Base-by-base conservation (phyloP, 345 rosid genomes). In the Eucalyptus sp. region DNA sequence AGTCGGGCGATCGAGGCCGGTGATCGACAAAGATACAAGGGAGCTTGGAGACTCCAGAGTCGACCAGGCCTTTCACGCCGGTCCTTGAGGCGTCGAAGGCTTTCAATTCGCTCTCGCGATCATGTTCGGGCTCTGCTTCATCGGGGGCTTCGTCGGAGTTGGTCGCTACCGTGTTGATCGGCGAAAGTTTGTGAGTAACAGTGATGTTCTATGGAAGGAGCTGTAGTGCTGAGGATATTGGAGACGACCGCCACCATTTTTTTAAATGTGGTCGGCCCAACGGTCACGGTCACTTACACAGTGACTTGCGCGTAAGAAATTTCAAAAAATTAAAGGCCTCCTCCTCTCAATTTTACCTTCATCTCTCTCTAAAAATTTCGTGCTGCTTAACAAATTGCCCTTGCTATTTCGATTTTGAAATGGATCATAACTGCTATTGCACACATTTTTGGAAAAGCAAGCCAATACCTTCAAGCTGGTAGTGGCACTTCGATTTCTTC, bases 11-110 rank as follows among this genome's bases (percentile, higher is more conserved):
- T 24, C 64, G 46, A 54, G 8, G 79, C 37, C 43, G 86, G 51
- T 89, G 89, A 87, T 88, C 43, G 7, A 91, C 88, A 89, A 93
- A 94, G 54, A 94, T 90, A 17, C 88, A 44, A 49, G 92, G 91
- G 18, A 94, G 86, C 62, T 89, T 88, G 43, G 87, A 58, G 62
- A 91, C 52, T 3, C 92, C 91, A 88, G 94, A 76, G 58, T 93
- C 94, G 2, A 92, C 90, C 27, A 93, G 93, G n/a, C 95, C 95
- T 68, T 95, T 94, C 4, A 94, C 93, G 12, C 94, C 93, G 2
- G 89, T 8, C 88, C 31, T 88, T 15, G 86, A 54, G 76, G 88
- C 88, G 1, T 85, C 92, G n/a, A 92, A 92, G 41, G 91, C 92
- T 84, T 89, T 88, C 52, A 89, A 89, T 68, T 90, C 87, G 3